These are phyloP conservation scores for Mycena sanguinolenta DNA, from an alignment of 768 basidiomycete genomes.

Conservation along the genomic window DNA sequence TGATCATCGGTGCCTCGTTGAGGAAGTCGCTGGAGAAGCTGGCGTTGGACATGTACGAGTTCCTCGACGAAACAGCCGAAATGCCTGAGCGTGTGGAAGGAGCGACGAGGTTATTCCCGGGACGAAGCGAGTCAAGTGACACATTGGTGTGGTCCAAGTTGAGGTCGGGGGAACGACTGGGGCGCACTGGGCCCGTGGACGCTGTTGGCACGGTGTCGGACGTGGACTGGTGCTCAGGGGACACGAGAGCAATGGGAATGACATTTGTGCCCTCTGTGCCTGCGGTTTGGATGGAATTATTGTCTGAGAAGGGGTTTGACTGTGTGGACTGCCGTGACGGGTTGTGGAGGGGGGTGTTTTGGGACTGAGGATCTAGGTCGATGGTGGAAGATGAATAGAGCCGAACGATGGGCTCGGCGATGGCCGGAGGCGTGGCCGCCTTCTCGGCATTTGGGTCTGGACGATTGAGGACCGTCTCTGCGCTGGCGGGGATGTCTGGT, in stretches of 20 bases:
- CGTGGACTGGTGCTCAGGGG: constrained; percentile 63
- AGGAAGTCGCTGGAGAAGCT: constrained; percentile 85
- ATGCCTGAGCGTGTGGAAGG: constrained; percentile 68
- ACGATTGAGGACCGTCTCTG: constrained; percentile 82
- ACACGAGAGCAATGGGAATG: constrained; percentile 86
- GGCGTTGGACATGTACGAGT: constrained; percentile 81
- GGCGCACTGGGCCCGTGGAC: constrained; percentile 65
- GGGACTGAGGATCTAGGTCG: constrained; percentile 70
- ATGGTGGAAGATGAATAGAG: constrained; percentile 69
- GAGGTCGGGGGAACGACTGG: constrained; percentile 71
- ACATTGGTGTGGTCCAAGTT: constrained; percentile 75
- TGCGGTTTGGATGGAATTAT: constrained; percentile 86
- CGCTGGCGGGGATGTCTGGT: constrained; percentile 77
- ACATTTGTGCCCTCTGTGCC: constrained; percentile 86
- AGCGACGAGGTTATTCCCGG: constrained; percentile 53
- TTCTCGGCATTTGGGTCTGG: constrained; percentile 84
- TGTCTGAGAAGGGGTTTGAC: constrained; percentile 83
- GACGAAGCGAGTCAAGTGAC: constrained; percentile 64
- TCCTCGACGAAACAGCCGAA: constrained; percentile 66
- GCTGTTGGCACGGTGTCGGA: constrained; percentile 48
- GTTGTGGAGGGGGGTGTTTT: constrained; percentile 48
- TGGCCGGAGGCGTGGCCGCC: constrained; percentile 51
- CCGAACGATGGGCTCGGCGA: constrained; percentile 54
- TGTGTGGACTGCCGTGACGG: constrained; percentile 47
- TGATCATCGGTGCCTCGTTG: constrained; percentile 85